Conservation (phyloP, 2,329 filamentous ascomycete species). For the Fusarium sp. region DNA sequence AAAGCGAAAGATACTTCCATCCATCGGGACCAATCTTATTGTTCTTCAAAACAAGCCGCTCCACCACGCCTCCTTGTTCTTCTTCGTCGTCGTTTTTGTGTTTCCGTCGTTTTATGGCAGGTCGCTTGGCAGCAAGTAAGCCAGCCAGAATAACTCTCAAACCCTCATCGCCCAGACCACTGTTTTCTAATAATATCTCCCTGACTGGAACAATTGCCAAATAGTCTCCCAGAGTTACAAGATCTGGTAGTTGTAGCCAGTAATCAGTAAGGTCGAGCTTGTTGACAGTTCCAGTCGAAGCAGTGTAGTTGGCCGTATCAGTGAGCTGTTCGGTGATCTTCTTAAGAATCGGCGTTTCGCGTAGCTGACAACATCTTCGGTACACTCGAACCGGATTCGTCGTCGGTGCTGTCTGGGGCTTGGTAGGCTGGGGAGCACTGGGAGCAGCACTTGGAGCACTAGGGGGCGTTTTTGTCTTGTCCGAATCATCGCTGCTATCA, state of each 20-base stretch:
- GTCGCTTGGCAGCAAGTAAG: conserved; percentile 80
- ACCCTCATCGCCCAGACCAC: conserved; percentile 86
- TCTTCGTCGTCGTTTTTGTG: conserved; percentile 56
- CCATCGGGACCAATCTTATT: conserved; percentile 90
- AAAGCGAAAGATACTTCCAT: conserved; percentile 91
- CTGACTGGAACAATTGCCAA: conserved; percentile 91
- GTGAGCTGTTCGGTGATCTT: conserved; percentile 90
- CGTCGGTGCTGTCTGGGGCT: conserved; percentile 68
- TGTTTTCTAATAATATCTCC: conserved; percentile 87
- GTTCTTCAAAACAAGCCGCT: conserved; percentile 88
- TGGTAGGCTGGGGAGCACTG: conserved; percentile 36
- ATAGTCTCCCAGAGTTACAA: conserved; percentile 91
- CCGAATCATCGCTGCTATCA: conserved; percentile 72
- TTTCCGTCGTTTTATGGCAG: conserved; percentile 66
- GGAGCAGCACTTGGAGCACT: neutral
- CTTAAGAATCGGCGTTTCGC: conserved; percentile 92
- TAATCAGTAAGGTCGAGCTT: conserved; percentile 88
- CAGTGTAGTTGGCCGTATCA: conserved; percentile 72
- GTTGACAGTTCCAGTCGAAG: conserved; percentile 78
- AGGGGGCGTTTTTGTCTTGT: conserved; percentile 35
- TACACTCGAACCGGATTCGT: conserved; percentile 95
- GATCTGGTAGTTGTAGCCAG: conserved; percentile 82
- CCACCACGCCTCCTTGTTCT: conserved; percentile 77
- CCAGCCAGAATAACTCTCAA: conserved; percentile 88
- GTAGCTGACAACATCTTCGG: conserved; percentile 89